Evolutionary conservation across 225 moss, liverwort and hornwort genomes (phyloP).

Genomic region (Ulota crispa): DNA sequence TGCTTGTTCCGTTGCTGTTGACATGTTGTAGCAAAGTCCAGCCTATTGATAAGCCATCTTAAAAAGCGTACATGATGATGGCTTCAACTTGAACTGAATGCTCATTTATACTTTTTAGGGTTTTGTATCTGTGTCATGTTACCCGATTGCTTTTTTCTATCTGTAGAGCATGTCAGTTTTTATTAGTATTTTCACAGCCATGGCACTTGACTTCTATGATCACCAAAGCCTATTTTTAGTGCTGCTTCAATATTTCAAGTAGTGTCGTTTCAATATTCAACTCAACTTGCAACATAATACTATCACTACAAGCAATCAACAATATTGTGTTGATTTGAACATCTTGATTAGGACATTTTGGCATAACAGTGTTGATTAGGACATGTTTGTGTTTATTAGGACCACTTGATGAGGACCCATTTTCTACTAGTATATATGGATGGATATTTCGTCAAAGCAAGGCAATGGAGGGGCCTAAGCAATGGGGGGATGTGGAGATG

Average conservation of each 20-base stretch:
- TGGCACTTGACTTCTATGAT: not conserved
- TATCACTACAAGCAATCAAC: no score
- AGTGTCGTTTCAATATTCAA: not conserved
- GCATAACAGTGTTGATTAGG: no score
- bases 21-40: not conserved
- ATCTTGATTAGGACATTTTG: no score
- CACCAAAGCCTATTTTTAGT: not conserved
- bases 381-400: no score
- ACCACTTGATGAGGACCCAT: no score
- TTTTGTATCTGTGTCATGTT: no score
- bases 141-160: not conserved
- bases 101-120: not conserved
- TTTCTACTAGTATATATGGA: no score
- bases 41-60: not conserved
- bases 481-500: not conserved
- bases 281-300: no score
- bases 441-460: not conserved
- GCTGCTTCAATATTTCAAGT: not conserved
- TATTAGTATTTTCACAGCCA: not conserved
- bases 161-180: not conserved
- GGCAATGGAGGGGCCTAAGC: not conserved
- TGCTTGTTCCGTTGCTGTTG: not conserved
- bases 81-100: not conserved
- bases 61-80: not conserved
- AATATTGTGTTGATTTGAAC: no score